Base-by-base conservation (phyloP, 2,329 filamentous ascomycete species). In the Atkinsonella hypoxylon region DNA sequence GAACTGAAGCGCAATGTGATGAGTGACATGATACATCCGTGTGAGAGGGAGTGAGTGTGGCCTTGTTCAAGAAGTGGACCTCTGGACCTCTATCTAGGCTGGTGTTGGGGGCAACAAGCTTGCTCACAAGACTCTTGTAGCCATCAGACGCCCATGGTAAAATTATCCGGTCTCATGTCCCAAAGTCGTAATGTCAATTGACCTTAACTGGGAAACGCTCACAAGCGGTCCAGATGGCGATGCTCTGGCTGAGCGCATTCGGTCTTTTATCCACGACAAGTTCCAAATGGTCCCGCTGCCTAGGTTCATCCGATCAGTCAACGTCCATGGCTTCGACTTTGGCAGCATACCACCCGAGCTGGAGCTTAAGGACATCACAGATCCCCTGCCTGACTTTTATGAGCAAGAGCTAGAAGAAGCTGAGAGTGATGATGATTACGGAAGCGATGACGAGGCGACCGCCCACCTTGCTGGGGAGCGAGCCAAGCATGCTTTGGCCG, bases 321-420 rank as follows among this genome's bases (percentile, higher is more conserved):
- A 89, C 50, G 90, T 96, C 40, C 90, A 96, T 65, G 84, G 87
- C 54, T 98, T 98, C 69, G 84, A 91, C 56, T 96, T 98, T 65
- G 93, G 93, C 45, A 81, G 75, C 30, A 82, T 91, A 47, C 76
- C 87, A 39, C 93, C 93, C 1, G 79, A 87, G 58, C 79, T 98
- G 41, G 89, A 94, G 63, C 83, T 98, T 61, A 97, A 96, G 69
- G 93, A 97, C 66, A 90, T 98, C 54, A 94, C 91, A 59, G 90
- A 98, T 64, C 93, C 93, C 2, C 77, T 97, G 52, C 84, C 89
- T 0, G 93, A 98, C 61, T 98, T 98, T 64, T 98, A 98, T 72
- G 93, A 96, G 59, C 83, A 87, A 58, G 81, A 86, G 26, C 72
- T 82, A 38, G 77, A 81, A 12, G 73, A 71, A 2, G 74, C 75